A percentile compares a stretch with the other conserved stretches of the same genome.
These are phyloP conservation scores for Suillus variegatus DNA, from an alignment of 768 basidiomycete species.

Conservation along the genomic window DNA sequence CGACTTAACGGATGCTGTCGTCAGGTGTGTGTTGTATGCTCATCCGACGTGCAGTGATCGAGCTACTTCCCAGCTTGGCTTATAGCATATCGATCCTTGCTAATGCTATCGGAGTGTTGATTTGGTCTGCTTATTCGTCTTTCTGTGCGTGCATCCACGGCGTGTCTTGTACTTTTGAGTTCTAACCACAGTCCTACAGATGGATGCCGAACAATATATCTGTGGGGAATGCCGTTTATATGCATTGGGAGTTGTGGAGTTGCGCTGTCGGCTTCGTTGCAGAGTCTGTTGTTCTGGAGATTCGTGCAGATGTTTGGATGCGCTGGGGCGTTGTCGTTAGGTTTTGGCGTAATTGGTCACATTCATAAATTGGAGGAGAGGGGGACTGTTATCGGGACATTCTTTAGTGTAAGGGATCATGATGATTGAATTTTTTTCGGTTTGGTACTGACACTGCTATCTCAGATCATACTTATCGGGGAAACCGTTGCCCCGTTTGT, in stretches of 20 bases:
- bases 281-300: slow-evolving; percentile 59
- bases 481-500: slow-evolving; percentile 59
- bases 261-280: slow-evolving; percentile 43
- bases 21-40: slow-evolving; percentile 41
- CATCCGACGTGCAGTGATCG: neutral
- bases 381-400: slow-evolving; percentile 58
- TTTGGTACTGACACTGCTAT: neutral
- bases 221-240: slow-evolving; percentile 59
- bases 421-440: slow-evolving; percentile 12
- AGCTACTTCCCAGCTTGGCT: slow-evolving; percentile 36
- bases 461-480: slow-evolving; percentile 53
- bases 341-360: slow-evolving; percentile 61
- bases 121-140: slow-evolving; percentile 52
- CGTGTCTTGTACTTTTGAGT: neutral
- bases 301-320: slow-evolving; percentile 70
- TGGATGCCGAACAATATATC: slow-evolving; percentile 63
- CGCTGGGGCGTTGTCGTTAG: slow-evolving; percentile 54
- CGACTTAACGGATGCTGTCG: slow-evolving; percentile 49
- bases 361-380: slow-evolving; percentile 66
- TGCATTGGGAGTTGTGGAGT: slow-evolving; percentile 63
- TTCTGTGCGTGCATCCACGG: slow-evolving; percentile 42
- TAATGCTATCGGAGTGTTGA: slow-evolving; percentile 44
- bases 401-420: slow-evolving; percentile 44
- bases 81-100: slow-evolving; percentile 53
- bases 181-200: slow-evolving; percentile 38